Conservation (phyloP, 2,329 filamentous ascomycete genomes). For the Ceratocystis diversiconidia region DNA sequence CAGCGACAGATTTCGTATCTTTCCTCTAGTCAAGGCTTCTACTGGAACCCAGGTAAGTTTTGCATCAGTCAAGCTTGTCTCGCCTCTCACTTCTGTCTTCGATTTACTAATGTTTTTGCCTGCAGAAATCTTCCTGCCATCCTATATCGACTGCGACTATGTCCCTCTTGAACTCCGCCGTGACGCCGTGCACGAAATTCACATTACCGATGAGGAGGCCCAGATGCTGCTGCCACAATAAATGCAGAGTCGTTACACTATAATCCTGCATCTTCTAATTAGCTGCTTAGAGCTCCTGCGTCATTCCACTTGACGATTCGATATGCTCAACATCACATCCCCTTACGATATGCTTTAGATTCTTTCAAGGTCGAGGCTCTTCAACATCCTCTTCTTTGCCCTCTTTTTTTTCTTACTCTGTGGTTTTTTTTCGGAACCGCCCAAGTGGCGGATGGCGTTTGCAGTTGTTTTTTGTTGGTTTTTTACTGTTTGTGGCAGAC, state of each 20-base stretch:
- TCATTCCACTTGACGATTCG: background rate
- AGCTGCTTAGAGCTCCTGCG: background rate
- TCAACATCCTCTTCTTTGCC: background rate
- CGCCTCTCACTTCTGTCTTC: background rate
- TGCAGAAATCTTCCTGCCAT: conserved; percentile 65
- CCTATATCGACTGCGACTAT: conserved; percentile 61
- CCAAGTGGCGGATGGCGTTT: background rate
- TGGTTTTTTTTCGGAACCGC: background rate
- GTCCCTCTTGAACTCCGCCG: conserved; percentile 59
- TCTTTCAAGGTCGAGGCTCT: background rate
- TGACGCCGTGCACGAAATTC: conserved; percentile 66
- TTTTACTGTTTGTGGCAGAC: background rate
- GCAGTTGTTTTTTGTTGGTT: background rate
- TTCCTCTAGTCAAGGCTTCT: conserved; percentile 64
- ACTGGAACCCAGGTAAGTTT: conserved; percentile 60
- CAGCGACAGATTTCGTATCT: conserved; percentile 57
- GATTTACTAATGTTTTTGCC: background rate
- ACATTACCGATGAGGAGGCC: conserved; percentile 62
- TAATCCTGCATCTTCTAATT: background rate
- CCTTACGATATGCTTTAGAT: background rate
- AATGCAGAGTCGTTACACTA: conserved; percentile 17
- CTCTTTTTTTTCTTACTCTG: background rate
- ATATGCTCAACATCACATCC: conserved; percentile 1
- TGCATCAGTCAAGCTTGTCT: background rate
- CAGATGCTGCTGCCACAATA: conserved; percentile 53